phyloP scores from a whole-genome alignment of 495 filamentous ascomycete species.

The Elaphomyces granulatus region DNA sequence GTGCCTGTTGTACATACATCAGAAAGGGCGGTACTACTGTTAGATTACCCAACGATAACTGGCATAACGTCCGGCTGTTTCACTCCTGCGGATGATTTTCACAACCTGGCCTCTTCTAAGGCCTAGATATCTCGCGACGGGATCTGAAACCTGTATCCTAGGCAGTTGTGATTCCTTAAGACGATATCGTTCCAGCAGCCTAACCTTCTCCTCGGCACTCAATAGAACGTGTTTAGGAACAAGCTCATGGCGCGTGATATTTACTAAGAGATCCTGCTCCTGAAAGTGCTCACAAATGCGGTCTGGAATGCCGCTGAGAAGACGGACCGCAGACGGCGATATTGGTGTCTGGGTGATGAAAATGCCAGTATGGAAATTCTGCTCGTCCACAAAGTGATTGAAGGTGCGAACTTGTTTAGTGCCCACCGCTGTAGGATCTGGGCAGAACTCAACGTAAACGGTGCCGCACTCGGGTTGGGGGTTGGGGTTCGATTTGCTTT shows the following conservation, averaged over 20 bases:
- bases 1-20: slow-evolving; percentile 10
- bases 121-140: slow-evolving; percentile 83
- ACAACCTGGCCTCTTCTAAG: slow-evolving; percentile 90
- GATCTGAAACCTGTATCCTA: slow-evolving; percentile 78
- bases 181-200: slow-evolving; percentile 72
- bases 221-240: slow-evolving; percentile 89
- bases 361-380: slow-evolving; percentile 78
- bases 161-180: slow-evolving; percentile 96
- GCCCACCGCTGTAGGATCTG: slow-evolving; percentile 55
- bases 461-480: slow-evolving; percentile 61
- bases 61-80: slow-evolving; percentile 41
- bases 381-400: slow-evolving; percentile 58
- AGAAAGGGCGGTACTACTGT: slow-evolving; percentile 7
- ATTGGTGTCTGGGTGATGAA: slow-evolving; percentile 71
- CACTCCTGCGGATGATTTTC: slow-evolving; percentile 85
- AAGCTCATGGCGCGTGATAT: slow-evolving; percentile 95
- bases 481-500: slow-evolving; percentile 47
- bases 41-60: slow-evolving; percentile 54
- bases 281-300: slow-evolving; percentile 83
- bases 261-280: slow-evolving; percentile 89
- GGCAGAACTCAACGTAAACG: slow-evolving; percentile 86
- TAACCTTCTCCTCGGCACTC: slow-evolving; percentile 74
- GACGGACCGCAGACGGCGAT: slow-evolving; percentile 54
- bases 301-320: slow-evolving; percentile 63
- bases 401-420: slow-evolving; percentile 85